Evolutionary conservation across 2,329 filamentous ascomycete species (phyloP).

Genomic region (Talaromyces funiculosus): DNA sequence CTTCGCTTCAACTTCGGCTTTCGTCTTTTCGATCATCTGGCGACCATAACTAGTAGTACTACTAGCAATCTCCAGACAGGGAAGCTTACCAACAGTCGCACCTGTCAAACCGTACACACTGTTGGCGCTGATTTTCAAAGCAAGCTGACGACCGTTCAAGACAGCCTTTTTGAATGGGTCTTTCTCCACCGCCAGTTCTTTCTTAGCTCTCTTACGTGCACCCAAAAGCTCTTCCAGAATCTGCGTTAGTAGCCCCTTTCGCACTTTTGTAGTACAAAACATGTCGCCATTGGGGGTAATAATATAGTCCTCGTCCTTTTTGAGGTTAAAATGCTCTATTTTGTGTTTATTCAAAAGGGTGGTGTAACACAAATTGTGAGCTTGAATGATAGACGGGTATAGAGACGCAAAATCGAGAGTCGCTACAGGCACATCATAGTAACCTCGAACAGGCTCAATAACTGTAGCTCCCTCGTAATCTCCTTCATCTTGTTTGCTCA

Average conservation of each 20-base stretch:
- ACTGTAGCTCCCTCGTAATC: conserved; percentile 98
- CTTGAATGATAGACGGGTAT: conserved; percentile 98
- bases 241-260: conserved; percentile 87
- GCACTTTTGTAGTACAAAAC: conserved; percentile 80
- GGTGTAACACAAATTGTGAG: conserved; percentile 97
- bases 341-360: conserved; percentile 76
- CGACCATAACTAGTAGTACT: conserved; percentile 96
- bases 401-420: conserved; percentile 98
- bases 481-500: conserved; percentile 68
- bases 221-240: conserved; percentile 89
- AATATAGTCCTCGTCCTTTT: conserved; percentile 92
- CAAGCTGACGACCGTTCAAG: conserved; percentile 91
- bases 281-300: conserved; percentile 90
- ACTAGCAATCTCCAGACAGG: conserved; percentile 90
- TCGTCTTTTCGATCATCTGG: conserved; percentile 98
- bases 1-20: conserved; percentile 83
- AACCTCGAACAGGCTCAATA: conserved; percentile 88
- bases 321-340: conserved; percentile 68
- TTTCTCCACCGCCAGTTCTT: conserved; percentile 78
- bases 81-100: conserved; percentile 90
- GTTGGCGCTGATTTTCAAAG: conserved; percentile 94
- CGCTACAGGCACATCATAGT: conserved; percentile 90
- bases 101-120: conserved; percentile 96
- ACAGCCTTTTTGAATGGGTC: conserved; percentile 98
- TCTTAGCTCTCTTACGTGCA: conserved; percentile 94